Base-by-base conservation (phyloP, 2,329 filamentous ascomycete species). In the Zymoseptoria pseudotritici region DNA sequence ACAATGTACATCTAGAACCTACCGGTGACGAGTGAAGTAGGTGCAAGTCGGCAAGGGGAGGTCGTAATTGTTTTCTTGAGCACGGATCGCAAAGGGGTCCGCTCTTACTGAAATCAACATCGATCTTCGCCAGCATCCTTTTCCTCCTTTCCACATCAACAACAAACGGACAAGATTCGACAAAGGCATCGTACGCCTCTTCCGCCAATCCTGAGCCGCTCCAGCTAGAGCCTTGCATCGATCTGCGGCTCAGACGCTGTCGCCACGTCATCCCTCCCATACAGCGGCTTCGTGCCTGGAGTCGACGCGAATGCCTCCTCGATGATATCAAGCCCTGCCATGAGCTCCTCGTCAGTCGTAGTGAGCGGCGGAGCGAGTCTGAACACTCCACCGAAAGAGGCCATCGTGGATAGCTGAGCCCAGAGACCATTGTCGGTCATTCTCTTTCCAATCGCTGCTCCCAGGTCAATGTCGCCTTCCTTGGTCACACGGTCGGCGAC, bases 301-400 rank as follows among this genome's bases (percentile, higher is more conserved):
- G n/a, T 83, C 31, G 50, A 57, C 7, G 61, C 61, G 54, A 86
- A 81, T 0, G 83, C 82, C 66, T 80, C 73, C 65, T 87, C 84
- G 61, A 87, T 74, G 53, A 87, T 81, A 1, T 59, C 65, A 59
- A 87, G 65, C 0, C 83, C 84, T 49, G 78, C 72, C 19, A 79
- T 75, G n/a, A 70, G 54, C 65, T 72, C 67, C 19, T 70, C 65
- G 6, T 63, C 66, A 4, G 66, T 67, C 8, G 67, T 65, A 9
- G 65, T 72, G 26, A 72, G 55, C n/a, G 67, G 68, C 24, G 68
- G 68, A n/a, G 67, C 69, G 19, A 72, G 52, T 10, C 70, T 51
- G 51, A 71, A 72, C 0, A 70, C 67, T n/a, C 67, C 68, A 4
- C 69, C 65, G 57, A 71, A 66, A 10, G 64, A 66, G 4, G 68